Conservation (phyloP, 192 early-diverging fungal species). For the Chytriomyces hyalinus region DNA sequence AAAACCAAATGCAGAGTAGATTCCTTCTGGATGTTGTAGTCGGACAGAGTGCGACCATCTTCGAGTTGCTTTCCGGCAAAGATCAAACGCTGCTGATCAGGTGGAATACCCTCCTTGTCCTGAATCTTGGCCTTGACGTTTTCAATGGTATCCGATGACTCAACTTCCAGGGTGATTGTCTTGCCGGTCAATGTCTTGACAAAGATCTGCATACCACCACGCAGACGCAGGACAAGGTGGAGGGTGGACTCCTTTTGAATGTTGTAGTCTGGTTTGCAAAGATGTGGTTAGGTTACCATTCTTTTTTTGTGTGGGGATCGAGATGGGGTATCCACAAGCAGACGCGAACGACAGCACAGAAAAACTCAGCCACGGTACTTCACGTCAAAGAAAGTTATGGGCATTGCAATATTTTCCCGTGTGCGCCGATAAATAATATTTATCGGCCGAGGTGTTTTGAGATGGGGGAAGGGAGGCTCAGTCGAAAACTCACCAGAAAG, state of each 20-base stretch:
- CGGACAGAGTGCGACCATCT: constrained; percentile 69
- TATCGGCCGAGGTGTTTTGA: neutral
- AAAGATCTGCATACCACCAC: constrained; percentile 73
- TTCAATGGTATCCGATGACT: constrained; percentile 77
- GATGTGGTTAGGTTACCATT: constrained; percentile 60
- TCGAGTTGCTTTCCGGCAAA: constrained; percentile 82
- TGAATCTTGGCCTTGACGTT: constrained; percentile 82
- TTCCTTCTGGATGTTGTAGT: constrained; percentile 78
- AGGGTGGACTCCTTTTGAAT: constrained; percentile 76
- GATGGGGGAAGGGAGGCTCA: neutral
- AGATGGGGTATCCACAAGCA: neutral
- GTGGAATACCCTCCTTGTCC: constrained; percentile 78
- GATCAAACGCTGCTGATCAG: constrained; percentile 78
- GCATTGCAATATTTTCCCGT: neutral
- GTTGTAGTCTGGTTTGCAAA: constrained; percentile 60
- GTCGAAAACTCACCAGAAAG: constrained; percentile 42
- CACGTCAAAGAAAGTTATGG: neutral
- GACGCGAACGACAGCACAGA: neutral
- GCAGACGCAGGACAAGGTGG: constrained; percentile 69
- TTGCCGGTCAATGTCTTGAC: constrained; percentile 92
- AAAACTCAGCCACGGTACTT: neutral
- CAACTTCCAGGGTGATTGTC: constrained; percentile 81
- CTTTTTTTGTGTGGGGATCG: neutral
- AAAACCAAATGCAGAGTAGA: constrained; percentile 72
- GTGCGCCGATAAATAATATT: neutral